phyloP scores from a whole-genome alignment of 2,329 filamentous ascomycete species.

The Metarhizium brunneum region DNA sequence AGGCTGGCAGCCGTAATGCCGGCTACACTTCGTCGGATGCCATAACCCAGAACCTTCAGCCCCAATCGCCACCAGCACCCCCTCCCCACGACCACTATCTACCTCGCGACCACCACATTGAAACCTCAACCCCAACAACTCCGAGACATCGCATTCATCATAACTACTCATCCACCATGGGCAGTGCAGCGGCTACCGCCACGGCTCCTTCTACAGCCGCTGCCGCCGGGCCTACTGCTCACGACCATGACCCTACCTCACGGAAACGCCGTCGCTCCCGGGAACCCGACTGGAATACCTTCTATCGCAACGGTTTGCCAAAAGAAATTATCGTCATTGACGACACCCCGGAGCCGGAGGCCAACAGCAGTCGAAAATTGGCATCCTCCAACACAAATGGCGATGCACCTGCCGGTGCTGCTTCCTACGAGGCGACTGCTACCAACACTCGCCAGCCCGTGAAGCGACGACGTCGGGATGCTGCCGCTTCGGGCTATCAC shows the following conservation, averaged over 20 bases:
- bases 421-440: slow-evolving; percentile 13
- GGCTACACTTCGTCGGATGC: slow-evolving; percentile 25
- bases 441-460: slow-evolving; percentile 38
- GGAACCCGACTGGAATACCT: slow-evolving; percentile 68
- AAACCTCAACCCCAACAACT: slow-evolving; percentile 14
- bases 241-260: slow-evolving; percentile 16
- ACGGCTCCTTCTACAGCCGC: slow-evolving; percentile 16
- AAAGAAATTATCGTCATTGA: slow-evolving; percentile 82
- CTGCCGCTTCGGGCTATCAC: slow-evolving; percentile 60
- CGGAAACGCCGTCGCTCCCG: slow-evolving; percentile 49
- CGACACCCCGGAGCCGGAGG: slow-evolving; percentile 55
- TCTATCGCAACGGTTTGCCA: slow-evolving; percentile 75
- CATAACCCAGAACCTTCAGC: slow-evolving; percentile 14
- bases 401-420: slow-evolving; percentile 17
- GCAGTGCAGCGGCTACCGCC: slow-evolving; percentile 6
- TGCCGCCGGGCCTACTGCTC: slow-evolving; percentile 8
- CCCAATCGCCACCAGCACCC: slow-evolving; percentile 20
- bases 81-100: slow-evolving; percentile 18
- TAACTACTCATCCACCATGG: slow-evolving; percentile 15
- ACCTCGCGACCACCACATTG: slow-evolving; percentile 10
- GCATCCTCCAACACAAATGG: slow-evolving; percentile 14
- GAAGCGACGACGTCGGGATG: slow-evolving; percentile 67
- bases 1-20: slow-evolving; percentile 14
- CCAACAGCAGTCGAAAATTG: slow-evolving; percentile 31
- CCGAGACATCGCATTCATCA: slow-evolving; percentile 8